Evolutionary conservation across 129 eudicot genomes (phyloP).

Genomic region (Erigeron canadensis): DNA sequence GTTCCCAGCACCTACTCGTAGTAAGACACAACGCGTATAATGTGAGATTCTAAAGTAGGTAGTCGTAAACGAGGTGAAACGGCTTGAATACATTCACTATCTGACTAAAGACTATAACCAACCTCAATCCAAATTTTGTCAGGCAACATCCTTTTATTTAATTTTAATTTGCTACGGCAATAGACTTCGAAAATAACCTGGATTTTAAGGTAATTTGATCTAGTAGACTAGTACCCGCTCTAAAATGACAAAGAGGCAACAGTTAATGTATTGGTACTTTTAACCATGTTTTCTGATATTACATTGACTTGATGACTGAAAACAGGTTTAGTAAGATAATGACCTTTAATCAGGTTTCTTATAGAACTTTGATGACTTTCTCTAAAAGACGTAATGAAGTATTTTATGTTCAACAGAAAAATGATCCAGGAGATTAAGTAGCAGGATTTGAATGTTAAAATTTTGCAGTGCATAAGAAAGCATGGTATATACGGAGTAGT

Average conservation of each 20-base stretch:
- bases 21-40: conserved; percentile 7
- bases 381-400: not conserved
- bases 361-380: too few species aligned
- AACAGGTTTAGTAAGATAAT: too few species aligned
- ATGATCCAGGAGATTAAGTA: not conserved
- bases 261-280: too few species aligned
- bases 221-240: not conserved
- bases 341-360: too few species aligned
- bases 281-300: too few species aligned
- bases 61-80: not conserved
- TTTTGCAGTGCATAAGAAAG: not conserved
- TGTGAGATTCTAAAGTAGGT: not conserved
- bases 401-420: not conserved
- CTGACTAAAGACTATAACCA: not conserved
- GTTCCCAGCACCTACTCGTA: conserved; percentile 84
- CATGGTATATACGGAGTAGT: not conserved
- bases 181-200: not conserved
- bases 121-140: not conserved
- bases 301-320: too few species aligned
- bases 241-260: not conserved
- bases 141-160: too few species aligned
- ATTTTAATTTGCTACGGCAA: too few species aligned
- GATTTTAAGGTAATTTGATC: not conserved
- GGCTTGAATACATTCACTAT: not conserved
- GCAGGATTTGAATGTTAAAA: not conserved